Conservation (phyloP, 371 early-diverging fungal genomes). For the Mucor sp. region DNA sequence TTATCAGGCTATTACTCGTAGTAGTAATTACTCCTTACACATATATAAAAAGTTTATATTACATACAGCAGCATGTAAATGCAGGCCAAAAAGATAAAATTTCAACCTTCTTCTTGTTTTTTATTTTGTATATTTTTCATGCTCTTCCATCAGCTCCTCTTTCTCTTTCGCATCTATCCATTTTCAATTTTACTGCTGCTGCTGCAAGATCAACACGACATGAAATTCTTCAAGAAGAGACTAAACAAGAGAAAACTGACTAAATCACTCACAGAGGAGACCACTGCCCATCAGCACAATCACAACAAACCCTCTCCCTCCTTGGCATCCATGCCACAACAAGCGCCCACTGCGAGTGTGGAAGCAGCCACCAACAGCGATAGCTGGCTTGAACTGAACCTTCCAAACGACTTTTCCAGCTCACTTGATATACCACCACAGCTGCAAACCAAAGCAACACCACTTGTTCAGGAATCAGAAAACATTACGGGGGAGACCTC, state of each 20-base stretch:
- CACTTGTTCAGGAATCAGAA: background rate
- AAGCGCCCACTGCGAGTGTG: background rate
- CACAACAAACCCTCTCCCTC: background rate
- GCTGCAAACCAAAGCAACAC: background rate
- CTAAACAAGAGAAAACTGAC: background rate
- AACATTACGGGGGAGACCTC: background rate
- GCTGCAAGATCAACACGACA: constrained; percentile 7
- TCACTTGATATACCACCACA: background rate
- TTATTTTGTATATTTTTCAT: background rate
- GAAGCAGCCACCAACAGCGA: background rate
- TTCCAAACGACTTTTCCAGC: background rate
- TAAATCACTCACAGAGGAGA: background rate
- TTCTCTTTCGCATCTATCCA: constrained; percentile 13
- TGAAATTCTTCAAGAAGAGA: constrained; percentile 15
- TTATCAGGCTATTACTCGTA: background rate
- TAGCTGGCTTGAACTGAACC: background rate
- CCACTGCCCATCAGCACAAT: background rate
- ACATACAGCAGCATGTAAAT: constrained; percentile 1
- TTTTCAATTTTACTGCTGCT: background rate
- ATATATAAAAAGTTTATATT: background rate
- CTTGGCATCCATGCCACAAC: background rate
- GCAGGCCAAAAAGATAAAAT: constrained; percentile 9
- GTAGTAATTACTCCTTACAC: background rate
- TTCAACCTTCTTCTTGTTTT: constrained; percentile 1
- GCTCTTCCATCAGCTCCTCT: constrained; percentile 10